These are phyloP conservation scores for Endothia cerciana DNA, from an alignment of 2,329 filamentous ascomycete species.

Conservation along the genomic window DNA sequence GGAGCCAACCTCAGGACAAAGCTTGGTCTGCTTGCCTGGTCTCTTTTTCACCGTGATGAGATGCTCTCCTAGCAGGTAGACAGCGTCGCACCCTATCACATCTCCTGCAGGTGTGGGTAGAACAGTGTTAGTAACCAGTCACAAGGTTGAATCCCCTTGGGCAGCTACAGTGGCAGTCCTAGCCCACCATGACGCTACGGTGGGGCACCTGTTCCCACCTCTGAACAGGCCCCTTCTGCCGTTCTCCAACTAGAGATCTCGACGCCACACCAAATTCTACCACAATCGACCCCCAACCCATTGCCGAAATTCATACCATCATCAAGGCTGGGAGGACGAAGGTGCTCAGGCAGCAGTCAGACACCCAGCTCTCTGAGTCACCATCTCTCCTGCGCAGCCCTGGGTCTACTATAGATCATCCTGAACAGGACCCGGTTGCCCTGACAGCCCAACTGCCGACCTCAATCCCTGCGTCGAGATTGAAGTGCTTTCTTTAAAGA, in stretches of 20 bases:
- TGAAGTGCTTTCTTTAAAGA: constrained; percentile 22
- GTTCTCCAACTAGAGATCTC: constrained; percentile 37
- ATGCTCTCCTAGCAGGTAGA: background rate
- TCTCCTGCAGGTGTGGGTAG: background rate
- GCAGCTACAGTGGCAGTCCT: constrained; percentile 1
- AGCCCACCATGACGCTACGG: constrained; percentile 33
- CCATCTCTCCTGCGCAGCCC: background rate
- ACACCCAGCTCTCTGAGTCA: constrained; percentile 2
- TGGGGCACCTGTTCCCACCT: constrained; percentile 36
- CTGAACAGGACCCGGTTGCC: background rate
- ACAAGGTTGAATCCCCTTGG: background rate
- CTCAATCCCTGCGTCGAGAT: constrained; percentile 24
- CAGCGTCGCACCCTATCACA: background rate
- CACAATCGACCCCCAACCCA: constrained; percentile 2
- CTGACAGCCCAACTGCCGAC: background rate
- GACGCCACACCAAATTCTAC: constrained; percentile 10
- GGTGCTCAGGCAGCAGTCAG: constrained; percentile 1
- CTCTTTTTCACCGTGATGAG: background rate
- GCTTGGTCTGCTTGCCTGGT: background rate
- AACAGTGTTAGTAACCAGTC: background rate
- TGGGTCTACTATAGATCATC: background rate
- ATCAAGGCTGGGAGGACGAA: background rate
- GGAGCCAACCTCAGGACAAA: background rate
- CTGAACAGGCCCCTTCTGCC: constrained; percentile 3
- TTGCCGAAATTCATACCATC: background rate